Base-by-base conservation (phyloP, 208 protist genomes). In the Wallacemonas rigidus region DNA sequence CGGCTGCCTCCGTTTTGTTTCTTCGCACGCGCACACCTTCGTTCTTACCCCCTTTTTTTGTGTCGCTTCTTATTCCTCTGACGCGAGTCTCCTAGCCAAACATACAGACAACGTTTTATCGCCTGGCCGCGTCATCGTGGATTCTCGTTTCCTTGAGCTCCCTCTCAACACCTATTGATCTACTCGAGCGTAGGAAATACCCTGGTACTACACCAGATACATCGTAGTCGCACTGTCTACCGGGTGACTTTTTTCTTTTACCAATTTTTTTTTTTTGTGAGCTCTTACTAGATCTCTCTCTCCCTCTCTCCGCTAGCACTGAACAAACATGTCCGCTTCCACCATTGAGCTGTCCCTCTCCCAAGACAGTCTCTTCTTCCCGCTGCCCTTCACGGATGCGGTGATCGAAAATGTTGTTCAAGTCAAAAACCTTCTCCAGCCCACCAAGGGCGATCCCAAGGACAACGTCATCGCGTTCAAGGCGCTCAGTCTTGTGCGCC, bases 341-440 rank as follows among this genome's bases (percentile, higher is more conserved):
- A 62, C 39, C 3, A 54, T 82, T 17, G 74, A 75, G 60, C 71
- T 92, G 3, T 69, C 77, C 45, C 77, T 96, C 47, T 94, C 88
- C 15, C 89, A 94, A 77, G 82, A 89, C 48, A 80, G 55, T 48
- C 79, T 96, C 26, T 96, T 91, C 70, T 96, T 93, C 62, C 91
- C 85, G 0, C 68, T 93, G 36, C 87, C 91, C 51, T 82, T 94
- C 63, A 92, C 82, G 43, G 80, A 90, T 62, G 69, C 74, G 57
- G 80, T 76, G 55, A 91, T 94, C 67, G 91, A 94, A 69, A 94
- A 96, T 72, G 73, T 94, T 26, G 81, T 93, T 47, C 67, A 94
- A 61, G 54, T 94, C 14, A 84, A 74, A 48, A 96, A 91, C 77
- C 54, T 67, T 14, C 78, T 91, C 38, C 77, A 51, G 7, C 39